phyloP scores from a whole-genome alignment of 73 alveolate genomes.

The Paramecium primaurelia region DNA sequence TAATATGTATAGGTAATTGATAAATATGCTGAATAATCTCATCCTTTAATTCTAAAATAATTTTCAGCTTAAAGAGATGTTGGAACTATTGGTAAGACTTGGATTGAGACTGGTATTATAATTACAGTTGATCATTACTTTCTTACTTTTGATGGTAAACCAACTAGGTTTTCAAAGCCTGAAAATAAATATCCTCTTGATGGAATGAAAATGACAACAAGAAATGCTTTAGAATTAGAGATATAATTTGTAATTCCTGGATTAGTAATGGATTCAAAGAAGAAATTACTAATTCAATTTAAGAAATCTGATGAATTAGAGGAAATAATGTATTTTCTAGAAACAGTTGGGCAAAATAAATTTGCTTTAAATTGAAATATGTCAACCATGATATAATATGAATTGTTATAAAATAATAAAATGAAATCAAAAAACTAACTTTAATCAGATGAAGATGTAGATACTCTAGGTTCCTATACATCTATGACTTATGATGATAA shows the following conservation, averaged over 20 bases:
- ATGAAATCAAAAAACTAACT: not conserved
- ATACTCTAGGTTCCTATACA: not conserved
- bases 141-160: not conserved
- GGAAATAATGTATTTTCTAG: constrained; percentile 21
- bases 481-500: not conserved
- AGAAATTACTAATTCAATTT: not conserved
- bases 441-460: not conserved
- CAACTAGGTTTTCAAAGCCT: constrained; percentile 10
- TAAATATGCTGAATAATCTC: constrained; percentile 43
- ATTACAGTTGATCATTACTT: constrained; percentile 35
- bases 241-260: constrained; percentile 23
- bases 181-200: constrained; percentile 25
- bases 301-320: constrained; percentile 22
- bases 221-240: not conserved
- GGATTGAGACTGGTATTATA: constrained; percentile 12
- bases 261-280: constrained; percentile 42
- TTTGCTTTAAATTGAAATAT: not conserved
- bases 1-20: not conserved
- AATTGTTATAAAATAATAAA: not conserved
- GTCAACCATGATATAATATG: not conserved
- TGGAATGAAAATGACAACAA: not conserved
- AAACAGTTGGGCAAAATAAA: constrained; percentile 30
- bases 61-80: constrained; percentile 42
- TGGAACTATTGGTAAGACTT: constrained; percentile 42
- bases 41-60: constrained; percentile 8